Evolutionary conservation across 192 early-diverging fungal genomes (phyloP).

Genomic region (Backusella westeae): DNA sequence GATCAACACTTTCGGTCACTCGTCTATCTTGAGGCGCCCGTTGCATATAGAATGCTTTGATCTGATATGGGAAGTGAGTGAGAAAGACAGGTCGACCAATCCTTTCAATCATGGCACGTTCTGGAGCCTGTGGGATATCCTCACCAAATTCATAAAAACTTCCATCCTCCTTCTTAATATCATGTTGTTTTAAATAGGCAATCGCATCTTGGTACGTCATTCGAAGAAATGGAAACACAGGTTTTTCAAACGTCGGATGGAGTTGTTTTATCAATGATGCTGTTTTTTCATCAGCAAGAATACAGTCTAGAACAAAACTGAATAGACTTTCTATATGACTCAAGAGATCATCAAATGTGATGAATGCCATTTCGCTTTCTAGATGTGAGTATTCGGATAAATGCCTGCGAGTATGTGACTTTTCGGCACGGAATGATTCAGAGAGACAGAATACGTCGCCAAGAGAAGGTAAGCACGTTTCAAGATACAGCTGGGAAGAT

Average conservation of each 20-base stretch:
- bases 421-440: constrained; percentile 97
- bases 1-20: constrained; percentile 95
- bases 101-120: constrained; percentile 97
- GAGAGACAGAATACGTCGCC: constrained; percentile 96
- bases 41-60: constrained; percentile 99
- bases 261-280: constrained; percentile 79
- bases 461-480: constrained; percentile 91
- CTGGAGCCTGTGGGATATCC: constrained; percentile 98
- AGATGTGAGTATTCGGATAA: constrained; percentile 96
- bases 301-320: constrained; percentile 74
- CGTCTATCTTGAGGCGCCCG: constrained; percentile 73
- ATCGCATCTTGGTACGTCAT: constrained; percentile 98
- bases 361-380: constrained; percentile 96
- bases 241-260: constrained; percentile 85
- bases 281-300: constrained; percentile 71
- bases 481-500: constrained; percentile 97
- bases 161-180: constrained; percentile 88
- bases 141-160: constrained; percentile 94
- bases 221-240: constrained; percentile 85
- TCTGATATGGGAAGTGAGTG: constrained; percentile 91
- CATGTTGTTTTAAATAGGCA: constrained; percentile 85
- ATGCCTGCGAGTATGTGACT: constrained; percentile 94
- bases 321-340: constrained; percentile 83
- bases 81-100: constrained; percentile 94
- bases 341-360: constrained; percentile 88